phyloP scores from a whole-genome alignment of 306 rosid genomes.

The Adenanthera pavonina region DNA sequence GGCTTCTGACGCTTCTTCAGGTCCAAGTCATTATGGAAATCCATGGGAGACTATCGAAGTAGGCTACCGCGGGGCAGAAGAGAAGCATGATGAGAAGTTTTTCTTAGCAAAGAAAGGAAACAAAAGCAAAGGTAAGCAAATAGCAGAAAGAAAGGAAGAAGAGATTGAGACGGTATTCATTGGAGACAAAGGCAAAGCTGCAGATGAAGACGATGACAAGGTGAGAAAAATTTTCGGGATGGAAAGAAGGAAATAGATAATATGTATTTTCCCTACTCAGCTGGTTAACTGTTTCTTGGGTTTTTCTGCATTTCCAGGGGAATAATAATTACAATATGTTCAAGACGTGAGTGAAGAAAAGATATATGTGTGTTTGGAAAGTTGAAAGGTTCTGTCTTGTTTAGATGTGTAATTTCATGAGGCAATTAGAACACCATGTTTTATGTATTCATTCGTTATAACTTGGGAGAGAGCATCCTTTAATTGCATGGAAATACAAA shows the following conservation, averaged over 20 bases:
- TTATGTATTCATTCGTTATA: neutral
- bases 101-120: constrained; percentile 44
- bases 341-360: constrained; percentile 29
- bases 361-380: constrained; percentile 22
- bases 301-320: constrained; percentile 32
- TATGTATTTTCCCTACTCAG: neutral
- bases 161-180: constrained; percentile 40
- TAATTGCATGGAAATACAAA: constrained; percentile 21
- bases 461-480: neutral
- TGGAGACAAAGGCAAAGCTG: constrained; percentile 39
- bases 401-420: neutral
- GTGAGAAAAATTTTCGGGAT: constrained; percentile 47
- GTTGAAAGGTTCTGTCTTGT: constrained; percentile 14
- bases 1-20: constrained; percentile 99
- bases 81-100: constrained; percentile 38
- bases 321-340: neutral
- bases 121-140: constrained; percentile 45
- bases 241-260: constrained; percentile 43
- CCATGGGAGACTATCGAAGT: constrained; percentile 32
- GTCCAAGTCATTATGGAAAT: constrained; percentile 53
- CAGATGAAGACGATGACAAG: constrained; percentile 47
- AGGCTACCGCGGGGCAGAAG: constrained; percentile 34
- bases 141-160: constrained; percentile 41
- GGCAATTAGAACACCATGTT: neutral
- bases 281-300: constrained; percentile 30